Base-by-base conservation (phyloP, 352 stramenopile genomes). In the Halophytophthora batemanensis region DNA sequence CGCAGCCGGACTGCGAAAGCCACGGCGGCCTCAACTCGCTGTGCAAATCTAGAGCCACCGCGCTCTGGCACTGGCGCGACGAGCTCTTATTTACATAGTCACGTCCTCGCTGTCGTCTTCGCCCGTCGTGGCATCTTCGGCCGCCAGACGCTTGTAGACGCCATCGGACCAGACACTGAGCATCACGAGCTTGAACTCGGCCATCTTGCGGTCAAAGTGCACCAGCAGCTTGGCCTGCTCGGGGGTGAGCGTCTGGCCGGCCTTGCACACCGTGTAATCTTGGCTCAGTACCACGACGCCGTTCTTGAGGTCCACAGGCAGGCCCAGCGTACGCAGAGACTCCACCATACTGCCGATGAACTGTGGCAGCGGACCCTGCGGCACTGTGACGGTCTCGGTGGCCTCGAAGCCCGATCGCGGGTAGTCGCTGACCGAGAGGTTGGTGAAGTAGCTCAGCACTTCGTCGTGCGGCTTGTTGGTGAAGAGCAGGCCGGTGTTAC, bases 231-330 rank as follows among this genome's bases (percentile, higher is more conserved):
- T 98, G 49, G 94, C 96, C 59, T 98, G 89, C 61, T 99, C 96
- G 1, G 96, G 91, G 45, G 80, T 97, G 11, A 99, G 66, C 23
- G 85, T 90, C 63, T 97, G 83, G 37, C 96, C 96, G 65, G 90
- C 60, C 66, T 97, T 98, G 77, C 96, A 99, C 42, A 99, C 86
- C 51, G 81, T 90, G 69, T 96, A 87, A 64, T 97, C 87, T 44
- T 93, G 83, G 59, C 85, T 86, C 17, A 99, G 82, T 52, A 95
- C 73, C 37, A 99, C 77, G 42, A 83, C 85, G 38, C 95, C 95
- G 60, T 98, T 98, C 73, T 99, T 94, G 23, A 99, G 82, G 66
- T 99, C 93, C 44, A 98, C 94, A 11, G 95, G 95, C 36, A 99
- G 73, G 19, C 96, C 95, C 14, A 98, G 78, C 41, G 92, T 93